These are phyloP conservation scores for Colletotrichum acutatum DNA, from an alignment of 2,329 filamentous ascomycete genomes.

Conservation along the genomic window DNA sequence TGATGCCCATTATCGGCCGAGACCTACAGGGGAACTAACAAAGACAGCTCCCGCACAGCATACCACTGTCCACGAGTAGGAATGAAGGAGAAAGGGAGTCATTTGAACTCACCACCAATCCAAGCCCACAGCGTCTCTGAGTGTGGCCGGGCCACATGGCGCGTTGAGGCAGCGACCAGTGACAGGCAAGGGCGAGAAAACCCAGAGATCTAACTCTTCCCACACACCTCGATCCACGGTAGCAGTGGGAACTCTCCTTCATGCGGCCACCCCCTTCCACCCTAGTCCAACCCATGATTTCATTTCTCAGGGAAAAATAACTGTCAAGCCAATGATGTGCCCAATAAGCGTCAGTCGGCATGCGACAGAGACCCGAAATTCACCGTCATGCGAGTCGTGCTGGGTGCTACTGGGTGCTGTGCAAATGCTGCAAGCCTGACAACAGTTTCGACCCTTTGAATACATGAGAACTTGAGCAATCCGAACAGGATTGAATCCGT, in stretches of 20 bases:
- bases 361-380: background rate
- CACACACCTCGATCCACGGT: conserved; percentile 35
- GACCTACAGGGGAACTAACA: background rate
- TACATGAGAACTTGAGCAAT: background rate
- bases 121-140: background rate
- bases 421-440: background rate
- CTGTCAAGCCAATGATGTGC: conserved; percentile 1
- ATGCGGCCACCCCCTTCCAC: conserved; percentile 19
- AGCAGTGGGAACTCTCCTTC: conserved; percentile 23
- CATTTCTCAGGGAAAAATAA: background rate
- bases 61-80: background rate
- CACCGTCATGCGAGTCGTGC: conserved; percentile 5
- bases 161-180: conserved; percentile 8
- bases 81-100: background rate
- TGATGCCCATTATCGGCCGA: background rate
- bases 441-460: background rate
- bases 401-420: background rate
- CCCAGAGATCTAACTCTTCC: conserved; percentile 29
- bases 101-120: background rate
- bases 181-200: conserved; percentile 8
- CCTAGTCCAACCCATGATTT: conserved; percentile 31
- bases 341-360: background rate
- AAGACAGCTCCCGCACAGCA: background rate
- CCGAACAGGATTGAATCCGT: background rate
- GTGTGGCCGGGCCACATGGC: conserved; percentile 13